Evolutionary conservation across 352 stramenopile species (phyloP), one percentile per base, ranked within the genome.

Genomic region (Globisporangium emineosum): DNA sequence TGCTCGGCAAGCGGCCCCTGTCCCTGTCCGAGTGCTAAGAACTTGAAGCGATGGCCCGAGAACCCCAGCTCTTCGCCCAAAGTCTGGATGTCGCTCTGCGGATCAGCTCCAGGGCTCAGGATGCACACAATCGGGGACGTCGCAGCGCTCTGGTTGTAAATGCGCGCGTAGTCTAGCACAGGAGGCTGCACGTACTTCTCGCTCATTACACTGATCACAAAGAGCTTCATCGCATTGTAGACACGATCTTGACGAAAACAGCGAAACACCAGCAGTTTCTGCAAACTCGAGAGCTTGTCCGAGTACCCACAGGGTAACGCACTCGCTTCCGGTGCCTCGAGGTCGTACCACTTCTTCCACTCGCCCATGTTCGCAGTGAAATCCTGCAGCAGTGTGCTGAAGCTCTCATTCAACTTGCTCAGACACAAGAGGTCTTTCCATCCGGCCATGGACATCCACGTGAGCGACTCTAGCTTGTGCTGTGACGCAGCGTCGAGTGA

Each of bases 151-250:
- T 98, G 93, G 2, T 81, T 79, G 72, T 96, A 98, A 27, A 98
- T 98, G 2, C 93, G 86, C 0, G 78, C 73, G 70, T 98, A 98
- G 69, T 98, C 91, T 0, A 98, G 73, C 30, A 98, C 93, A 0
- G 96, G 96, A 9, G 95, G 94, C 71, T 98, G 95, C 9, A 98
- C 95, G 53, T 93, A 98, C 62, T 97, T 97, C 62, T 98, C 92
- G 7, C 93, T 89, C 82, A 98, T 96, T 8, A 88, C 64, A 25
- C 76, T 80, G 51, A 96, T 92, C 23, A 98, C 96, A 65, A 98
- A 98, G 32, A 97, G 70, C 66, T 98, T 98, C 68, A 98, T 97
- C 12, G 91, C 93, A 65, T 98, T 98, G 69, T 98, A 98, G 17
- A 98, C 93, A 3, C 96, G 86, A 65, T 98, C 96, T 43, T 96